These are phyloP conservation scores for Euphorbia pulcherrima DNA, from an alignment of 345 rosid genomes.

Conservation along the genomic window DNA sequence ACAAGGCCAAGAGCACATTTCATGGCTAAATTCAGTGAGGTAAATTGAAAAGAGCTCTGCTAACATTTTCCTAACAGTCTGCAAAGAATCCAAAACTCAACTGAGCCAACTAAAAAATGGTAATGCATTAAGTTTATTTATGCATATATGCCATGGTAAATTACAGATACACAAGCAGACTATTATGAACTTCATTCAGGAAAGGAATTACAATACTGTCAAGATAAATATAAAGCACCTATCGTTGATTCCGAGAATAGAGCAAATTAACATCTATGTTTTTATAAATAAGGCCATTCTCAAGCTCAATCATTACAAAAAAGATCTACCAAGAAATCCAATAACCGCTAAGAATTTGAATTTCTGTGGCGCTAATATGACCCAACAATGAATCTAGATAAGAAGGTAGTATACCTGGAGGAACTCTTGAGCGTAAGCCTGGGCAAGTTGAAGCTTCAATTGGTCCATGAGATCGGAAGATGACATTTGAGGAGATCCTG, in stretches of 20 bases:
- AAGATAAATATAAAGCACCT: neutral
- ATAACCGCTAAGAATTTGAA: neutral
- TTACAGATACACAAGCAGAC: slow-evolving; percentile 1
- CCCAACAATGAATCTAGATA: neutral
- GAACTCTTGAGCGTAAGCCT: slow-evolving; percentile 78
- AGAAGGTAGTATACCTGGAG: slow-evolving; percentile 53
- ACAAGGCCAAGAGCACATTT: neutral
- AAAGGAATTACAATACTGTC: neutral
- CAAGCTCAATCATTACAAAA: neutral
- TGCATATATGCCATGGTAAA: neutral
- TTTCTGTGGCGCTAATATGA: too few species aligned
- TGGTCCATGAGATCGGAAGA: slow-evolving; percentile 61
- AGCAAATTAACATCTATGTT: neutral
- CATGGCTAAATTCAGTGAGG: slow-evolving; percentile 34
- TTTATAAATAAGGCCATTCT: neutral
- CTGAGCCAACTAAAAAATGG: neutral
- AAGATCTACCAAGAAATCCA: neutral
- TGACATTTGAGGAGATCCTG: slow-evolving; percentile 46
- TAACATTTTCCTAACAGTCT: slow-evolving; percentile 67
- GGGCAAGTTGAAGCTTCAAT: slow-evolving; percentile 61
- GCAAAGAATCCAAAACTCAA: neutral
- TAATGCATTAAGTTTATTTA: neutral
- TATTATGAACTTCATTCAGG: neutral
- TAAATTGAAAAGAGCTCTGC: slow-evolving; percentile 56
- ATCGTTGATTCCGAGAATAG: neutral